These are phyloP conservation scores for Sporisorium iseilematis-ciliati DNA, from an alignment of 1,284 basidiomycete species.

Conservation along the genomic window DNA sequence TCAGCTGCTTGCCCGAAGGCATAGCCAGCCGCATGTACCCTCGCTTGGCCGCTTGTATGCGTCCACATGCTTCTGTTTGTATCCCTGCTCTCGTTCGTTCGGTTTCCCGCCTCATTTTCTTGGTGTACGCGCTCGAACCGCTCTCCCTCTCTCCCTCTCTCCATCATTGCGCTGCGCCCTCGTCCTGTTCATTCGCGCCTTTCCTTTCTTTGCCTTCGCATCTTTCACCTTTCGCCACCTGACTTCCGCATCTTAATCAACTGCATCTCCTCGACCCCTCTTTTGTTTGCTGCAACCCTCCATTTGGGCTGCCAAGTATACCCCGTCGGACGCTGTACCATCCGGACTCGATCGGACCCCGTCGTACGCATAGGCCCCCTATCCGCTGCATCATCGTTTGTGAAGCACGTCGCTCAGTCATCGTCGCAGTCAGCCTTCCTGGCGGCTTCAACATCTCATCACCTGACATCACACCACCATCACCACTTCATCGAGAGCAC, in stretches of 20 bases:
- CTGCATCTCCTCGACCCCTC: no score
- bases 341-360: background rate
- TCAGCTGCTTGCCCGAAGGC: background rate
- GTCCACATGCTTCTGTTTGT: background rate
- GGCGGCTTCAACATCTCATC: background rate
- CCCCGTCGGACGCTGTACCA: no score
- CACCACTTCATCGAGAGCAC: background rate
- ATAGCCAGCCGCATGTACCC: background rate
- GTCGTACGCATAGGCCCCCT: background rate
- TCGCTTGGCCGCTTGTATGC: slow-evolving; percentile 3
- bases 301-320: no score
- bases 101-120: background rate
- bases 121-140: background rate
- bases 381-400: background rate
- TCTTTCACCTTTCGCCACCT: no score
- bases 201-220: no score
- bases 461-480: background rate
- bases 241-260: no score
- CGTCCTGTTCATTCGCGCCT: no score
- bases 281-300: no score
- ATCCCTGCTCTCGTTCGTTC: background rate
- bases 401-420: background rate
- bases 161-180: no score
- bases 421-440: background rate
- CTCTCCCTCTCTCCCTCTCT: background rate